Evolutionary conservation across 306 rosid genomes (phyloP), one percentile per base, ranked within the genome.

Genomic region (Datisca glomerata): DNA sequence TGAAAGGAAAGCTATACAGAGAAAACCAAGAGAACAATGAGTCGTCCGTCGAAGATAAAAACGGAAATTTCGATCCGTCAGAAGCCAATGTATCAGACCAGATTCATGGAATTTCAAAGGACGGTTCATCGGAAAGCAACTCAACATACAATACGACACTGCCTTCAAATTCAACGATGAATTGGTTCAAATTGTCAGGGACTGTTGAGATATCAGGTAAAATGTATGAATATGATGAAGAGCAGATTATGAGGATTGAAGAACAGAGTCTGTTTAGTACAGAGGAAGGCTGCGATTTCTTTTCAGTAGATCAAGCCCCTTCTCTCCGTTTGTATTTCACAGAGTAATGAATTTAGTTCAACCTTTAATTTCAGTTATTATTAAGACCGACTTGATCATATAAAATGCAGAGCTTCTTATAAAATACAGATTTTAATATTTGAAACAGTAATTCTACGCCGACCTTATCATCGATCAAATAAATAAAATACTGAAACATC

Each of bases 251-350:
- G n/a, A n/a, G n/a, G n/a, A n/a, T n/a, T 32, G 85, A 72, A 21
- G 91, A 79, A 39, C 80, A 68, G 47, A 66, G 41, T 41, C 51
- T 74, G 46, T 63, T 68, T 37, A 44, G 39, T 21, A 17, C 61
- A 29, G 80, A 60, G 10, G 86, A 73, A 41, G 48, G 70, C 15
- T 73, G 68, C 51, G 63, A 56, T 73, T 81, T 81, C 75, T 71
- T 64, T 55, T 73, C 93, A 13, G 80, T 77, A 13, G 93, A 81
- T 68, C 93, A 77, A 56, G 84, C 80, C 50, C 93, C 93, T 11
- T 65, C 67, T 28, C 75, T 81, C 47, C 74, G 59, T 9, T 72
- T 67, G 71, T 64, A 55, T n/a, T n/a, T n/a, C n/a, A n/a, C n/a
- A n/a, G n/a, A n/a, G n/a, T n/a, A n/a, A n/a, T n/a, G n/a, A n/a